Evolutionary conservation across 2,329 filamentous ascomycete species (phyloP), one percentile per base, ranked within the genome.

Genomic region (Onygenales sp.): DNA sequence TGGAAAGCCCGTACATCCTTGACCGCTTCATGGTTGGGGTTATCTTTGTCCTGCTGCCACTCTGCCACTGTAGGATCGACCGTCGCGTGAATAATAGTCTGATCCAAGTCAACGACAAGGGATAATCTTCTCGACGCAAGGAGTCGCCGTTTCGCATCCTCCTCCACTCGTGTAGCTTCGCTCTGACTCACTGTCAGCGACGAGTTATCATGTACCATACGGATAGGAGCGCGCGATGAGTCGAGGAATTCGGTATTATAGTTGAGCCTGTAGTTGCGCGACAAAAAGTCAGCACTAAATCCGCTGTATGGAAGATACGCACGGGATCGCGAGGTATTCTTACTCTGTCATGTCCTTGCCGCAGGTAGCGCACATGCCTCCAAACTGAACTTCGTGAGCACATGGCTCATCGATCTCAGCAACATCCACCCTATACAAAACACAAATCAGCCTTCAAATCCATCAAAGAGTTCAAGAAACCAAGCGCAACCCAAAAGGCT

Each of bases 41-140:
- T 96, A 3, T 82, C 78, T 27, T 85, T 82, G 67, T 98, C 91
- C 49, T 83, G 80, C 75, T 95, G 88, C 93, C 93, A 98, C 68
- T 98, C 92, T 58, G 86, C 90, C 52, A 98, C 85, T 0, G 93
- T 98, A 6, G 91, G 92, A 62, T 98, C 93, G 63, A 97, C 94
- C 57, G 90, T 95, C 31, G 93, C 93, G 69, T 98, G 93, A 60
- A 98, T 98, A 63, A 98, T 93, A 54, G 93, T 98, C 74, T 97
- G 92, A 67, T 98, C 93, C 52, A 98, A 77, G 77, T 98, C 93
- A 61, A 98, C 93, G 31, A 98, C 93, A 44, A 98, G 78, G 45
- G 88, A 95, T 44, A 98, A 79, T 73, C 95, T 95, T 61, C 86
- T 83, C 57, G 86, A 82, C 55, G 84, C 79, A 43, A 98, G 76